Base-by-base conservation (phyloP, 306 rosid genomes). In the Heteromeles arbutifolia region DNA sequence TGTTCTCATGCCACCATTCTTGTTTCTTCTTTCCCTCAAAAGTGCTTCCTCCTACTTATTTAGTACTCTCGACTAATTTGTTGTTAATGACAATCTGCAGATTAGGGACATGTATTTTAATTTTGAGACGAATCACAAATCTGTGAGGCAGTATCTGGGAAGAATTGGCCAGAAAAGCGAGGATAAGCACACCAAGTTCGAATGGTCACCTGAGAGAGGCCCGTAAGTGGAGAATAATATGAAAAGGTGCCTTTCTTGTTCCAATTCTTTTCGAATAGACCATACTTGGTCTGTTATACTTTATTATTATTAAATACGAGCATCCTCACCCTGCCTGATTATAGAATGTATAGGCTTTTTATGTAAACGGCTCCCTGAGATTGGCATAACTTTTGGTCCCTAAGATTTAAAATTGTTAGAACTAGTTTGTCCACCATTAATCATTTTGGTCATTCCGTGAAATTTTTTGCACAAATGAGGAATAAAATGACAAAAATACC, bases 81-180 rank as follows among this genome's bases (percentile, higher is more conserved):
- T 78, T 74, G 59, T 65, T 80, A 57, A 69, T 82, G 75, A 52
- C 78, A 69, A 29, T 77, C 58, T 84, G 90, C 97, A 93, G 98
- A 86, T 93, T 74, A 83, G 82, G 64, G 93, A 71, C 67, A 77
- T 90, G 88, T 69, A 90, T 17, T 88, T 93, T 87, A 85, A 86
- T 73, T 93, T 93, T 74, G 97, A 93, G 85, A 58, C 76, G 65
- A 79, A 85, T 26, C 65, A 74, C 67, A 86, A 83, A 58, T 82
- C 86, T 4, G 91, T 89, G 78, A 81, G 57, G 68, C 84, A 31
- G 74, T 79, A 79, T 82, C 69, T 88, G 77, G 86, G 67, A 15
- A 81, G 85, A 48, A 28, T 4, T 63, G 74, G 63, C 44, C 79
- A 62, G 57, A 76, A 41, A 15, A 15, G 8, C 54, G 21, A 48